Conservation (phyloP, 2,329 filamentous ascomycete species). For the Berkeleyomyces basicola region DNA sequence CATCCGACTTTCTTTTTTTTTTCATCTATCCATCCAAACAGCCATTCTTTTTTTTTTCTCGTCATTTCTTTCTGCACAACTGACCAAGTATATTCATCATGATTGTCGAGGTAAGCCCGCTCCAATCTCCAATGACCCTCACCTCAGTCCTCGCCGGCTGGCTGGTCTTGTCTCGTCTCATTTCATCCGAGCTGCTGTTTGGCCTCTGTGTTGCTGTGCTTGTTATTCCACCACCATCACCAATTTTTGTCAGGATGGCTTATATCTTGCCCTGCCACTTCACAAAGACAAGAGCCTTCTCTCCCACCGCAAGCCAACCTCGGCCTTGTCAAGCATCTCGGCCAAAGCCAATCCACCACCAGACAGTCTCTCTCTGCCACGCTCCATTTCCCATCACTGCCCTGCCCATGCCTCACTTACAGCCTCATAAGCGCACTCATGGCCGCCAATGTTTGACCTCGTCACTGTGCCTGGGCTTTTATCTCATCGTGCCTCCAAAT, state of each 20-base stretch:
- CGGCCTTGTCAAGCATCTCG: too few relatives aligned
- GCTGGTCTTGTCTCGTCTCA: conserved; percentile 10
- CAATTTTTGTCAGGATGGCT: background rate
- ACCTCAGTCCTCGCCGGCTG: background rate
- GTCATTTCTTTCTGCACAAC: background rate
- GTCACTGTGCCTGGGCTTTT: background rate
- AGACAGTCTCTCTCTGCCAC: too few relatives aligned
- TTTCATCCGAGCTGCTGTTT: background rate
- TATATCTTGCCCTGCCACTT: background rate
- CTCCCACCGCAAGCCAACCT: background rate
- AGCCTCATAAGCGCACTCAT: background rate
- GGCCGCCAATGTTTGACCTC: background rate
- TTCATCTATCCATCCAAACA: background rate
- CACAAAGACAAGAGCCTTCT: background rate
- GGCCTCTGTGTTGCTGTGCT: background rate
- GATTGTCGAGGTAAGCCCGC: conserved; percentile 20
- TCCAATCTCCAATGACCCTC: too few relatives aligned
- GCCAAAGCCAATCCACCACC: background rate
- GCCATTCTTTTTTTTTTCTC: background rate
- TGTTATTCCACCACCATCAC: background rate
- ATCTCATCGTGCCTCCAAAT: background rate
- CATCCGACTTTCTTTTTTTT: background rate
- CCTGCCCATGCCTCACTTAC: background rate
- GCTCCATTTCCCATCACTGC: background rate
- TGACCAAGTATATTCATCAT: conserved; percentile 16